Percentiles rank a stretch among this genome's conserved stretches.
phyloP scores from a whole-genome alignment of 805 yeast genomes.

The Candida andamanensis region DNA sequence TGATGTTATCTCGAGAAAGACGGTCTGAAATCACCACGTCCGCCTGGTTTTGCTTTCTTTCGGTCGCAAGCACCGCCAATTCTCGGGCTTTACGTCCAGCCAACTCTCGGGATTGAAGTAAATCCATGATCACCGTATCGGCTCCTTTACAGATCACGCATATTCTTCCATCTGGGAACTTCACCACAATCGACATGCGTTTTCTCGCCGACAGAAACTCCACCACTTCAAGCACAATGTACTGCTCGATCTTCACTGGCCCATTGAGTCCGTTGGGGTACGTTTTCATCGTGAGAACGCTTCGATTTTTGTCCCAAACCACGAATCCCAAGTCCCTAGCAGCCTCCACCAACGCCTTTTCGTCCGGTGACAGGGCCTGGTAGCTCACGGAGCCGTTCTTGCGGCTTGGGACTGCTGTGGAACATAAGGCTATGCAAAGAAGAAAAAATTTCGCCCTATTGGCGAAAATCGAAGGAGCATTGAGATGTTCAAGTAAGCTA shows the following conservation, averaged over 20 bases:
- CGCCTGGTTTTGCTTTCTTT: slow-evolving; percentile 76
- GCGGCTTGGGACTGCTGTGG: slow-evolving; percentile 77
- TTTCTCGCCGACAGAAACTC: slow-evolving; percentile 87
- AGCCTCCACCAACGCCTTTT: slow-evolving; percentile 86
- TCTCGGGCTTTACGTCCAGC: slow-evolving; percentile 66
- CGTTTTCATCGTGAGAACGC: slow-evolving; percentile 58
- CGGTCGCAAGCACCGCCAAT: slow-evolving; percentile 48
- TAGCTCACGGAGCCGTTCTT: slow-evolving; percentile 47
- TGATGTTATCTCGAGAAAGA: too few relatives aligned
- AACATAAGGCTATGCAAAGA: slow-evolving; percentile 80
- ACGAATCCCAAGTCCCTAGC: slow-evolving; percentile 93
- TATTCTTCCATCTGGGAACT: slow-evolving; percentile 69
- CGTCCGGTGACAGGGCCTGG: slow-evolving; percentile 96
- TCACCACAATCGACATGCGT: slow-evolving; percentile 86
- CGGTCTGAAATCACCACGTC: slow-evolving; percentile 58
- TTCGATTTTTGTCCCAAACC: slow-evolving; percentile 64
- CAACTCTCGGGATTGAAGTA: slow-evolving; percentile 51
- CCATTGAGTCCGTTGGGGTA: slow-evolving; percentile 78
- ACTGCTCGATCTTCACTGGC: slow-evolving; percentile 60
- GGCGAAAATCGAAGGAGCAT: slow-evolving; percentile 69
- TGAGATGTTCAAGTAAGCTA: slow-evolving; percentile 57
- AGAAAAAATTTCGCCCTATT: slow-evolving; percentile 74
- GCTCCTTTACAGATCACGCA: slow-evolving; percentile 93
- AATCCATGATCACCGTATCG: slow-evolving; percentile 80
- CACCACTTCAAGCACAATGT: slow-evolving; percentile 71